A percentile compares a stretch with the other conserved stretches of the same genome.
Evolutionary conservation across 208 protist genomes (phyloP).

Genomic region (Crithidia brevicula): DNA sequence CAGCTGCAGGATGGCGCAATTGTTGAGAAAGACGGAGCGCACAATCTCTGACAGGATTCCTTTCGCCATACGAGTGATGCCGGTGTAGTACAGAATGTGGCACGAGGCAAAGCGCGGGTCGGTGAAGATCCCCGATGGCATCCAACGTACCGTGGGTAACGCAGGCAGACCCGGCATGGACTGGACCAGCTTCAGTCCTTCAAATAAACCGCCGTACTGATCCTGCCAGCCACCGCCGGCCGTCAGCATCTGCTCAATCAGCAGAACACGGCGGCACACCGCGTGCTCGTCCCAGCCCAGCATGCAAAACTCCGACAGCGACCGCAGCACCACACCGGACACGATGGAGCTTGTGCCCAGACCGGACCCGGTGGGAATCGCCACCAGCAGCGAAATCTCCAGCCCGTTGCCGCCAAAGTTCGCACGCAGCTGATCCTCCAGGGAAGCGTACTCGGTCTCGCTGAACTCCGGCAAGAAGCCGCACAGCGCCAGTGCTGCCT

Average conservation of each 20-base stretch:
- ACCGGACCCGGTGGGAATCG: conserved; percentile 62
- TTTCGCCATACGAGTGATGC: conserved; percentile 56
- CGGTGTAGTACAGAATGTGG: conserved; percentile 72
- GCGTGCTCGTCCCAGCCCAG: conserved; percentile 46
- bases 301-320: conserved; percentile 49
- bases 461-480: conserved; percentile 58
- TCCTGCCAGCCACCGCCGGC: conserved; percentile 77
- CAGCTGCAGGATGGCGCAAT: conserved; percentile 27
- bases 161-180: conserved; percentile 37
- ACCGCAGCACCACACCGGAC: conserved; percentile 47
- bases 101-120: conserved; percentile 31
- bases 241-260: conserved; percentile 71
- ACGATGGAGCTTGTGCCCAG: conserved; percentile 76
- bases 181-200: conserved; percentile 54
- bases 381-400: conserved; percentile 55
- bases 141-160: conserved; percentile 43
- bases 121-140: conserved; percentile 48
- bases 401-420: conserved; percentile 50
- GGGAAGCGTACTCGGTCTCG: conserved; percentile 27
- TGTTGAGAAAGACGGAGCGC: conserved; percentile 50
- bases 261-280: conserved; percentile 56
- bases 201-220: conserved; percentile 62
- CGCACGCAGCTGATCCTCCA: conserved; percentile 39
- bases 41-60: conserved; percentile 50
- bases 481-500: conserved; percentile 57